These are phyloP conservation scores for Hawksworthiomyces lignivorus DNA, from an alignment of 2,329 filamentous ascomycete species.

Conservation along the genomic window DNA sequence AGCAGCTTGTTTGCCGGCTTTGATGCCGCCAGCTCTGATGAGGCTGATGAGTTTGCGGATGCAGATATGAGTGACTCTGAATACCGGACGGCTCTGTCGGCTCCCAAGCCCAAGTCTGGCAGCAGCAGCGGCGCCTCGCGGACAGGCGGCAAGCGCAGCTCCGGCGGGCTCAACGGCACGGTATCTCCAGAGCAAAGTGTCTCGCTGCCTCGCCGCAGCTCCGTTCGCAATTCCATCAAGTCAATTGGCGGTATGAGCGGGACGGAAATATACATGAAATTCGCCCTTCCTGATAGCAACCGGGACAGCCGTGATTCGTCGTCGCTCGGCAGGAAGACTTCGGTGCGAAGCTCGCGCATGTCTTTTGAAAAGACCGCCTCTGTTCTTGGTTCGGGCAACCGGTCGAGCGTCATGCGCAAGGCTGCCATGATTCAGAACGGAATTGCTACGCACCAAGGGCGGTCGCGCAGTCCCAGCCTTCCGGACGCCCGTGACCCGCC, in stretches of 20 bases:
- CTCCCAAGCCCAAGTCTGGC: constrained; percentile 45
- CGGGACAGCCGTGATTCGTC: constrained; percentile 22
- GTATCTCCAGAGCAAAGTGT: constrained; percentile 35
- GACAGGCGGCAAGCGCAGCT: constrained; percentile 31
- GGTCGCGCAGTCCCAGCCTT: constrained; percentile 58
- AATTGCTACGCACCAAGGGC: constrained; percentile 58
- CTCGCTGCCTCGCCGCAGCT: constrained; percentile 6
- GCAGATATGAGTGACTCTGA: constrained; percentile 58
- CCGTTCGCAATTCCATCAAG: constrained; percentile 21
- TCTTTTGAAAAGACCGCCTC: constrained; percentile 30
- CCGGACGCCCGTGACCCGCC: constrained; percentile 61
- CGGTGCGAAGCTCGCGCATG: constrained; percentile 23
- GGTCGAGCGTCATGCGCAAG: constrained; percentile 61
- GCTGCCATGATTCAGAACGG: constrained; percentile 75
- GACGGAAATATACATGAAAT: constrained; percentile 40
- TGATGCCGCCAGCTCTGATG: constrained; percentile 62
- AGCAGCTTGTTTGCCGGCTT: constrained; percentile 86
- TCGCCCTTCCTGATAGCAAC: constrained; percentile 25
- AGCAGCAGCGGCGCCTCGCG: constrained; percentile 21
- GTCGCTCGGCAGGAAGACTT: constrained; percentile 21
- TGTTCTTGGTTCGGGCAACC: constrained; percentile 30
- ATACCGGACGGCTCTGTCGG: constrained; percentile 57
- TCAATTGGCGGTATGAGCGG: constrained; percentile 25
- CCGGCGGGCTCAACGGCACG: constrained; percentile 27
- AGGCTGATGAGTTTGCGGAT: constrained; percentile 55